A percentile compares a stretch with the other conserved stretches of the same genome.
phyloP scores from a whole-genome alignment of 805 yeast species.

The Myxozyma kluyveri region DNA sequence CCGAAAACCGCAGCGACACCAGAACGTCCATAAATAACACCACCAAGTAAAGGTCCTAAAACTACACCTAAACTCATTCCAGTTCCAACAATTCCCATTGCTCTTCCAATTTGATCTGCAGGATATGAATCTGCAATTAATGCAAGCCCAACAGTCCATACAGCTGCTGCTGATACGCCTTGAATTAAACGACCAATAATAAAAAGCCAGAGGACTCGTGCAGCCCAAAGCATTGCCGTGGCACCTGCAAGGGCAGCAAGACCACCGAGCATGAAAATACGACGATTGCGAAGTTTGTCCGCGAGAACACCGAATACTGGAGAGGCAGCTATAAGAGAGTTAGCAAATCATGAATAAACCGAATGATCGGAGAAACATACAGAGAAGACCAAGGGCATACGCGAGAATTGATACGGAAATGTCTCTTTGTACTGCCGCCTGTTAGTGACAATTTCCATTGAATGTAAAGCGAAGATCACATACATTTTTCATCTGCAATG shows the following conservation, averaged over 20 bases:
- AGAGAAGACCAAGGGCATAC: conserved; percentile 38
- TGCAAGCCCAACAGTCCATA: conserved; percentile 41
- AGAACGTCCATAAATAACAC: conserved; percentile 36
- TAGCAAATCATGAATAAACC: background rate
- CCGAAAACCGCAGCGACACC: conserved; percentile 39
- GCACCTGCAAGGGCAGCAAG: conserved; percentile 35
- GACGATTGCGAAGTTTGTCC: conserved; percentile 32
- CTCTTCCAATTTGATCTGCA: conserved; percentile 34
- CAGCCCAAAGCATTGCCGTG: conserved; percentile 35
- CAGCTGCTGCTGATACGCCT: conserved; percentile 38
- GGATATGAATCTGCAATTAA: conserved; percentile 35
- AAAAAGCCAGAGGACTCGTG: conserved; percentile 33
- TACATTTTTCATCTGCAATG: conserved; percentile 28
- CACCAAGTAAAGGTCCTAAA: conserved; percentile 40
- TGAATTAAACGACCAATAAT: conserved; percentile 38
- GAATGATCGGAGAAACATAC: conserved; percentile 1
- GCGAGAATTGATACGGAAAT: conserved; percentile 36
- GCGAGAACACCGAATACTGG: conserved; percentile 36
- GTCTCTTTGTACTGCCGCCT: conserved; percentile 31
- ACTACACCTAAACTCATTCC: conserved; percentile 36
- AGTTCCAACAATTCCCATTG: conserved; percentile 37
- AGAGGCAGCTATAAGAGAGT: conserved; percentile 26
- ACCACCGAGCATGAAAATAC: conserved; percentile 36
- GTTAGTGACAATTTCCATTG: background rate
- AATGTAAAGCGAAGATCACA: background rate